A percentile compares a stretch with the other conserved stretches of the same genome.
Evolutionary conservation across 768 basidiomycete species (phyloP).

Genomic region (Mycena latifolia): DNA sequence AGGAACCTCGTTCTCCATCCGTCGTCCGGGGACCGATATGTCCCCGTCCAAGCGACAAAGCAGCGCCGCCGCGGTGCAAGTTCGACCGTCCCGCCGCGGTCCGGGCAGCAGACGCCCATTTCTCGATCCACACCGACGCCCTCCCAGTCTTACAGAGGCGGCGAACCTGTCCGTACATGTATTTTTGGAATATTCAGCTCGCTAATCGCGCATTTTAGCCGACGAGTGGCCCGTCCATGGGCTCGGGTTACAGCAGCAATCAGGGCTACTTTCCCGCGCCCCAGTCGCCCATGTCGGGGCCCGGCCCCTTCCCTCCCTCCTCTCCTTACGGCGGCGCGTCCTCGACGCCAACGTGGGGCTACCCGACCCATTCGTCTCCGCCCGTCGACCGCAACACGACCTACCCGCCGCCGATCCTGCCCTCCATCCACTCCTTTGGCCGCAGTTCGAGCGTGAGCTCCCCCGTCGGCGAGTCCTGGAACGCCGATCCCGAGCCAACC

Average conservation of each 20-base stretch:
- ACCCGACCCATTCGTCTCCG: constrained; percentile 50
- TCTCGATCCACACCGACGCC: constrained; percentile 62
- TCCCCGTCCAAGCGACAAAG: constrained; percentile 62
- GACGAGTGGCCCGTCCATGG: constrained; percentile 38
- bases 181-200: not conserved
- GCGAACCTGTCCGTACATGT: constrained; percentile 57
- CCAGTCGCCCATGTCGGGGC: constrained; percentile 53
- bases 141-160: constrained; percentile 55
- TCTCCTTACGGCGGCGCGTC: constrained; percentile 54
- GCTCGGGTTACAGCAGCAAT: constrained; percentile 50
- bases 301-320: constrained; percentile 55
- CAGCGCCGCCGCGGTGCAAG: constrained; percentile 56
- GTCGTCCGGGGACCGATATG: constrained; percentile 80
- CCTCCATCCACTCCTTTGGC: constrained; percentile 65
- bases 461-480: constrained; percentile 26
- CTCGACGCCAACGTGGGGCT: constrained; percentile 68
- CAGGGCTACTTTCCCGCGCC: constrained; percentile 62
- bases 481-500: constrained; percentile 49
- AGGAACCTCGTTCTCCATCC: constrained; percentile 93
- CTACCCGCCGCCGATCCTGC: constrained; percentile 63
- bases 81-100: constrained; percentile 44
- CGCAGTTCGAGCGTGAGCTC: constrained; percentile 43
- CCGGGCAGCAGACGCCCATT: constrained; percentile 61
- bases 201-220: constrained; percentile 4
- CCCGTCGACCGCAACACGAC: constrained; percentile 59